Base-by-base conservation (phyloP, 345 rosid genomes). In the Theobroma cacao region DNA sequence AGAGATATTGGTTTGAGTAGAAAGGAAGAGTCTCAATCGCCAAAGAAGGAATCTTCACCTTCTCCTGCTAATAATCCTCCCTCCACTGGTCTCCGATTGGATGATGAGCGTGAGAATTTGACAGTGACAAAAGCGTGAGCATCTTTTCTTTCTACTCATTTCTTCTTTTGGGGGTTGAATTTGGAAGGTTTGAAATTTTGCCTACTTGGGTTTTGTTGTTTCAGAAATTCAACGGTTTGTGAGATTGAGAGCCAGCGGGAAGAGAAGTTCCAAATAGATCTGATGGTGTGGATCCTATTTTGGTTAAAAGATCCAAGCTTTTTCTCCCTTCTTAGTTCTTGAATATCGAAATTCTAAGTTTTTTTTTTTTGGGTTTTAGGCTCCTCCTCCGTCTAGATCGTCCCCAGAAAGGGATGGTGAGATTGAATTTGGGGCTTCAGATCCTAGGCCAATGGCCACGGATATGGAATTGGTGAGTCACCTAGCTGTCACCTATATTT, bases 181-280 rank as follows among this genome's bases (percentile, higher is more conserved):
- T 78, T 36, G 1, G 13, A 30, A 24, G 36, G 14, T 7, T 20
- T 74, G 11, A 30, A 74, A 56, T 61, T 14, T 78, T 60, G n/a
- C 36, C 60, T 60, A 50, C 41, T 74, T 61, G 13, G 20, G 14
- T 26, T 76, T 34, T 68, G 66, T 28, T 79, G 69, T 2, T 81
- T 78, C 84, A 90, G 94, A 68, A 86, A 80, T 70, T 62, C 82
- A 28, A 80, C 88, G 56, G 87, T 63, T 14, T 53, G 77, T 34
- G 89, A 82, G 86, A 72, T 34, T 31, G 93, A 88, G 63, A 90
- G 72, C 34, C 89, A 80, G 70, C 81, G 83, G 22, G 97, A 88
- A 71, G 93, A 85, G 83, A 97, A 90, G 88, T 94, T 90, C 77
- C 94, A 88, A 87, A 97, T 97, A 91, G 99, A 97, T 94, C 95